Base-by-base conservation (phyloP, 495 filamentous ascomycete genomes). In the Amphirosellinia nigrospora region DNA sequence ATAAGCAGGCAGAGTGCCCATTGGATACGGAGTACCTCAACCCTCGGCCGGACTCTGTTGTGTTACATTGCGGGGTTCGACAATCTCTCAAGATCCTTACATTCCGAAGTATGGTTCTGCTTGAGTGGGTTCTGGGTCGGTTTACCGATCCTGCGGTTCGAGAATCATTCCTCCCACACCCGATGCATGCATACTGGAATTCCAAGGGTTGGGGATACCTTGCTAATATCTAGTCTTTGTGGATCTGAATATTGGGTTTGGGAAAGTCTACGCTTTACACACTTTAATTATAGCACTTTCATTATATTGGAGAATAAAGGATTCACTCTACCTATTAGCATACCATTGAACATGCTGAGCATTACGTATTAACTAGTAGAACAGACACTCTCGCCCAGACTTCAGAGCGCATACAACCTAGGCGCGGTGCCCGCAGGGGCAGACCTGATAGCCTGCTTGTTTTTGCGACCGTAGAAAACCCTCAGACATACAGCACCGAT, bases 381-480 rank as follows among this genome's bases (percentile, higher is more conserved):
- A 52, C 41, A 16, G 32, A 11, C 60, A 39, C 11, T 28, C 53
- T 3, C 7, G 43, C 55, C 28, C 9, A 3, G 16, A 30, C 11
- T 72, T 56, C 58, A 78, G 9, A 78, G 60, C 53, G 72, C 73
- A 53, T 74, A 78, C 23, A 78, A 45, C 50, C 76, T 73, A 53
- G 76, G 74, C 5, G 65, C 66, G 15, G 71, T 62, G 10, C 71
- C 76, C 7, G 69, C 72, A 6, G 72, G 15, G 2, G 76, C 74
- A 4, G 73, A 74, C 32, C 59, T 71, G 43, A 81, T 1, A 16
- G 83, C 64, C 59, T 71, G 46, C 61, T 75, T 68, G 63, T 86
- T 86, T 75, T 76, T 73, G 64, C 73, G 39, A 2, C 80, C 79
- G 62, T 86, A 86, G 39, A 72, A 81, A 23, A 81, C 19, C 61